Conservation (phyloP, 108 stramenopile species). For the Pseudonitzschia pungens region DNA sequence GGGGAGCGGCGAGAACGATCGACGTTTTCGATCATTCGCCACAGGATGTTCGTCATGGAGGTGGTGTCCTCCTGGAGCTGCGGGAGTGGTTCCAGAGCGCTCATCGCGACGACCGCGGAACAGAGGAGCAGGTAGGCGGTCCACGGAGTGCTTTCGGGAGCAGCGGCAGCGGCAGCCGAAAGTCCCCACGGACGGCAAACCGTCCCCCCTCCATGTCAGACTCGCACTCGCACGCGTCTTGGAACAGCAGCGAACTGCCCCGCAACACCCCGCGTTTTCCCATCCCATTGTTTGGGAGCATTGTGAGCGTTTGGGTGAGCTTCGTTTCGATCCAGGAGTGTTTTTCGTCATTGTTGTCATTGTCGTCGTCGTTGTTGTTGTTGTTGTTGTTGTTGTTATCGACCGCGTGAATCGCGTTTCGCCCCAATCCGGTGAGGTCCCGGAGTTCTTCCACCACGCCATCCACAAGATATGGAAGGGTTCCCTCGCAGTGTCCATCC, state of each 20-base stretch:
- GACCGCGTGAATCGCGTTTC: conserved; percentile 15
- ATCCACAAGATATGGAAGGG: conserved; percentile 5
- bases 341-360: no score
- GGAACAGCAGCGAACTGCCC: background rate
- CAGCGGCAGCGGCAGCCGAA: background rate
- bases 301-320: conserved; percentile 31
- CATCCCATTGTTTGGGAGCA: conserved; percentile 33
- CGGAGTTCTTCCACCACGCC: conserved; percentile 27
- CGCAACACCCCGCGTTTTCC: background rate
- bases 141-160: conserved; percentile 28
- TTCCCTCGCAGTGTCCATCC: background rate
- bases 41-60: conserved; percentile 53
- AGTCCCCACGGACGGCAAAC: background rate
- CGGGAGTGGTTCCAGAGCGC: conserved; percentile 54
- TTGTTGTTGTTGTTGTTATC: conserved; percentile 21
- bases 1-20: conserved; percentile 29
- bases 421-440: conserved; percentile 15
- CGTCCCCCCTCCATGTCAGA: conserved; percentile 4
- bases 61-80: conserved; percentile 51
- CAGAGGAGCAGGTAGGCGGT: conserved; percentile 52
- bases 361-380: no score
- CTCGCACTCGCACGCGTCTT: background rate
- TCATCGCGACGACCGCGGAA: conserved; percentile 48
- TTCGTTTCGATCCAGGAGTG: conserved; percentile 27
- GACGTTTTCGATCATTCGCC: conserved; percentile 53